phyloP scores from a whole-genome alignment of 192 early-diverging fungal species.

The Coemansia nantahalensis region DNA sequence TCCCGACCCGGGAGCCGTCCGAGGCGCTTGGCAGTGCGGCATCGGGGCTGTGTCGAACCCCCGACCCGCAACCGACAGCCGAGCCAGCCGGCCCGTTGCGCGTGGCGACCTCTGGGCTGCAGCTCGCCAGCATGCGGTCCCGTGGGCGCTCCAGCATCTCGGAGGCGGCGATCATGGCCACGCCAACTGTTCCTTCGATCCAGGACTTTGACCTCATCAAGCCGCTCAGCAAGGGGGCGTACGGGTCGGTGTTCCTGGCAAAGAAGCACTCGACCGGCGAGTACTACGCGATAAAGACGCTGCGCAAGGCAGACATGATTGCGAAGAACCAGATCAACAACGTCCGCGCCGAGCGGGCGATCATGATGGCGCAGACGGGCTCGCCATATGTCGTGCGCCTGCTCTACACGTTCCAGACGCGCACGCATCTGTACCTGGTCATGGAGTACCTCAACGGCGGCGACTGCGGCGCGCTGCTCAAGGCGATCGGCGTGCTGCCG shows the following conservation, averaged over 20 bases:
- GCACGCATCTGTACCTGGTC: constrained; percentile 81
- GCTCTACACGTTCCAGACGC: constrained; percentile 83
- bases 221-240: constrained; percentile 87
- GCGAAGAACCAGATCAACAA: constrained; percentile 71
- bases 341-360: constrained; percentile 44
- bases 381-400: constrained; percentile 88
- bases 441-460: constrained; percentile 92
- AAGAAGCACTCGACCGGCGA: constrained; percentile 80
- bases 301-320: constrained; percentile 90
- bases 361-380: constrained; percentile 80
- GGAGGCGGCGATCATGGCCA: constrained; percentile 26
- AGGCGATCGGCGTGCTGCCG: constrained; percentile 68
- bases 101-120: constrained; percentile 13
- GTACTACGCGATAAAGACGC: constrained; percentile 85
- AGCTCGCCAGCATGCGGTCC: neutral
- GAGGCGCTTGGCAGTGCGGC: neutral
- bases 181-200: constrained; percentile 72
- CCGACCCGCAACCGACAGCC: neutral
- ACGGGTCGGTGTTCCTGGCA: constrained; percentile 85
- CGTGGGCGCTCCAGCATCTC: constrained; percentile 7
- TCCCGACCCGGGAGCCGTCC: neutral
- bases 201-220: constrained; percentile 88
- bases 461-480: constrained; percentile 75
- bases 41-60: neutral
- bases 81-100: neutral